These are phyloP conservation scores for Monosporozyma aerobia DNA, from an alignment of 805 yeast species.

Conservation along the genomic window DNA sequence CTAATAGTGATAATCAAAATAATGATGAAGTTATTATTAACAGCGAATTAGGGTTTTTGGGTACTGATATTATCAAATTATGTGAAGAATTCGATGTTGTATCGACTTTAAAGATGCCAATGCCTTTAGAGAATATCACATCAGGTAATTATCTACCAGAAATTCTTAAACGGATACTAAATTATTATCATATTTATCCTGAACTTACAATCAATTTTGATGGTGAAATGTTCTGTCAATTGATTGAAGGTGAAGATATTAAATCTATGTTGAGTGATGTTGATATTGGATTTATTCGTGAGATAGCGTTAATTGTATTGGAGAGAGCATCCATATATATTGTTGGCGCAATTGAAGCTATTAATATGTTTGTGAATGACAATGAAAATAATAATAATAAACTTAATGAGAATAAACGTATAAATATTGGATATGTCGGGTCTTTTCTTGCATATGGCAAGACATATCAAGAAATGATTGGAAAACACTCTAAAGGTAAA, in stretches of 20 bases:
- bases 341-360: conserved; percentile 15
- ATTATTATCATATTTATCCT: conserved; percentile 9
- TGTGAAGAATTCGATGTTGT: conserved; percentile 14
- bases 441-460: conserved; percentile 18
- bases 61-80: conserved; percentile 11
- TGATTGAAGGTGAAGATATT: conserved; percentile 6
- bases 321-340: conserved; percentile 21
- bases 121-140: conserved; percentile 26
- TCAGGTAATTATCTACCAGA: conserved; percentile 23
- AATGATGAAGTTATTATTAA: conserved; percentile 13
- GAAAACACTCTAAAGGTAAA: conserved; percentile 6
- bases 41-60: conserved; percentile 25
- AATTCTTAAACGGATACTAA: conserved; percentile 13
- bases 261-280: conserved; percentile 1
- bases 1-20: neutral
- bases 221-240: conserved; percentile 15
- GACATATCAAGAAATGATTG: conserved; percentile 14
- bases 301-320: conserved; percentile 12
- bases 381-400: neutral
- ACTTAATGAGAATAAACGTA: neutral
- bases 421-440: conserved; percentile 23
- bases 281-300: conserved; percentile 4
- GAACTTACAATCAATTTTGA: conserved; percentile 10
- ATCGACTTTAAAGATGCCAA: conserved; percentile 4
- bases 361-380: conserved; percentile 4